Conservation (phyloP, 106 monocot species). For the Triglochin maritima region DNA sequence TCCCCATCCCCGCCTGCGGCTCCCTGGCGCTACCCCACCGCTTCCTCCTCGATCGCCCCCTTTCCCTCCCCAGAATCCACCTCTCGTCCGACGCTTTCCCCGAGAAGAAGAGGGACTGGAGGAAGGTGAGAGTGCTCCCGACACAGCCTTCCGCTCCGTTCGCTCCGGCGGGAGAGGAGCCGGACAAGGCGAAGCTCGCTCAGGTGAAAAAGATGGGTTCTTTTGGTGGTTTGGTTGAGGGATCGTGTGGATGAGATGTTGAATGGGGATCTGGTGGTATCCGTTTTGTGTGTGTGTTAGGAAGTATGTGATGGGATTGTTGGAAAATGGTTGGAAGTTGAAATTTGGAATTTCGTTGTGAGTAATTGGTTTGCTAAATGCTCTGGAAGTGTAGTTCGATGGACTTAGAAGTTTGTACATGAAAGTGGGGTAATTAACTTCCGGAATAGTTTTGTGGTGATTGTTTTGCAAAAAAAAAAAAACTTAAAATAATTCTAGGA, state of each 20-base stretch:
- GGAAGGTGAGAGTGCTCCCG: background rate
- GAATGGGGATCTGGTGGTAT: too few relatives aligned
- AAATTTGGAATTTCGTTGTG: background rate
- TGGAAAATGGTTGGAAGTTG: background rate
- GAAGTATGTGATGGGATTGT: too few relatives aligned
- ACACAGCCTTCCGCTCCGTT: conserved; percentile 6
- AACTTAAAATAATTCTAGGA: too few relatives aligned
- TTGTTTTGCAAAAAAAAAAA: too few relatives aligned
- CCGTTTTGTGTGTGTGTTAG: too few relatives aligned
- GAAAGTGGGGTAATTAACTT: too few relatives aligned
- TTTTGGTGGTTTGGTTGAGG: background rate
- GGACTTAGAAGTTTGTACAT: too few relatives aligned
- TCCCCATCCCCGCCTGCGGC: background rate
- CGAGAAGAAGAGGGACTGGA: background rate
- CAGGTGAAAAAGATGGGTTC: conserved; percentile 13
- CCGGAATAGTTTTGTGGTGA: too few relatives aligned
- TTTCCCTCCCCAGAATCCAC: background rate
- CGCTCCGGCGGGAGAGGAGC: conserved; percentile 4
- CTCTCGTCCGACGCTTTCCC: background rate
- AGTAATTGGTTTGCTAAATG: background rate
- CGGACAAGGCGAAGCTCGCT: conserved; percentile 28
- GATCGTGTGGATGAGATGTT: background rate
- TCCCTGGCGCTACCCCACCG: background rate
- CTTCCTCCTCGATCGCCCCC: background rate
- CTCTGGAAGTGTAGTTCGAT: too few relatives aligned